A percentile compares a stretch with the other conserved stretches of the same genome.
Evolutionary conservation across 2,329 filamentous ascomycete genomes (phyloP).

Genomic region (Xylaria sp.): DNA sequence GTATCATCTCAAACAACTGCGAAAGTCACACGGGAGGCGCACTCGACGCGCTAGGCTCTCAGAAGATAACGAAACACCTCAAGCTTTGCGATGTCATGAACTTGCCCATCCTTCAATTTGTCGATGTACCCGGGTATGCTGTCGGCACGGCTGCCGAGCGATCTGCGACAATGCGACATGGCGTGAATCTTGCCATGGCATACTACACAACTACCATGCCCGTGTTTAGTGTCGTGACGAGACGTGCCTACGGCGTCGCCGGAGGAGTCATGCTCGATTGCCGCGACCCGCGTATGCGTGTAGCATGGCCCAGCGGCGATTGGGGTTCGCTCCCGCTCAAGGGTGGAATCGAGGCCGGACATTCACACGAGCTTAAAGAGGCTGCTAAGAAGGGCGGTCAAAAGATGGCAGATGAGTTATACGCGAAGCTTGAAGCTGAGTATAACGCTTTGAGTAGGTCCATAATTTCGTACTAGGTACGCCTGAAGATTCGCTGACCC

Average conservation of each 20-base stretch:
- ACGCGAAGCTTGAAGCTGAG: constrained; percentile 22
- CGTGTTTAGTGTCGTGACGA: constrained; percentile 25
- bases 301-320: constrained; percentile 29
- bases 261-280: constrained; percentile 28
- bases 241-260: constrained; percentile 24
- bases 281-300: constrained; percentile 27
- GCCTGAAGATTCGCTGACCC: not conserved
- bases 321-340: constrained; percentile 28
- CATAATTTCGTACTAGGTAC: not conserved
- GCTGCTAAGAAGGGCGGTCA: constrained; percentile 21
- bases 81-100: constrained; percentile 29
- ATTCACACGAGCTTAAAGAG: constrained; percentile 24
- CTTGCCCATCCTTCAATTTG: constrained; percentile 25
- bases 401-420: constrained; percentile 19
- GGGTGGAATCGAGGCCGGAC: constrained; percentile 26
- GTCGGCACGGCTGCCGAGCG: constrained; percentile 26
- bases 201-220: constrained; percentile 27
- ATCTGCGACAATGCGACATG: constrained; percentile 27
- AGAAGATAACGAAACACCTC: constrained; percentile 27
- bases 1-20: constrained; percentile 26
- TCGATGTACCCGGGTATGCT: constrained; percentile 27
- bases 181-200: constrained; percentile 26
- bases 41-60: constrained; percentile 24
- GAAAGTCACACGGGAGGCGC: constrained; percentile 28
- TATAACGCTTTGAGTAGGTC: constrained; percentile 20